A percentile compares a stretch with the other conserved stretches of the same genome.
phyloP scores from a whole-genome alignment of 345 rosid genomes.

The Turritis glabra region DNA sequence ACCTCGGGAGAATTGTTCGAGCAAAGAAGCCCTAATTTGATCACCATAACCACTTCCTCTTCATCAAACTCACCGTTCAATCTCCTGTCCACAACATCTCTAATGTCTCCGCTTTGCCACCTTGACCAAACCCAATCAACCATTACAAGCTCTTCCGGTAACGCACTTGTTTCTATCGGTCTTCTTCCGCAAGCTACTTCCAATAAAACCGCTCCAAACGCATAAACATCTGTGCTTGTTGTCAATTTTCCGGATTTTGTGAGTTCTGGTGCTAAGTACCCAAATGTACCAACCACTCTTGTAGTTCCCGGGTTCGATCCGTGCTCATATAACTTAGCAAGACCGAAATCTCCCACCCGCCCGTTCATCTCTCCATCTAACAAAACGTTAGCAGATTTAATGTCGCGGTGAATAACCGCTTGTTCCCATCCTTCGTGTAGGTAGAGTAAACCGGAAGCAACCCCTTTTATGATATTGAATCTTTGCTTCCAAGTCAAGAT shows the following conservation, averaged over 20 bases:
- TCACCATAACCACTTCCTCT: conserved; percentile 52
- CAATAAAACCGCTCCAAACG: conserved; percentile 82
- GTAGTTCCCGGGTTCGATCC: conserved; percentile 73
- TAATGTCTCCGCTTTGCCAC: conserved; percentile 64
- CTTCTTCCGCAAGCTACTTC: conserved; percentile 89
- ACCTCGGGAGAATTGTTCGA: conserved; percentile 59
- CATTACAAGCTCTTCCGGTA: conserved; percentile 84
- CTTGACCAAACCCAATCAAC: conserved; percentile 92
- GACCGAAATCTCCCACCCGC: conserved; percentile 84
- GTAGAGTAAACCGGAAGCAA: conserved; percentile 83
- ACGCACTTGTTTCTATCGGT: conserved; percentile 75
- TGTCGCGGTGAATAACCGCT: conserved; percentile 84
- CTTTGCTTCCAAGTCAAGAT: conserved; percentile 79
- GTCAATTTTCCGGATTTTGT: conserved; percentile 82
- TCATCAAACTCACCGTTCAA: conserved; percentile 63
- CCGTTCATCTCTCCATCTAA: conserved; percentile 77
- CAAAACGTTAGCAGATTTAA: conserved; percentile 85
- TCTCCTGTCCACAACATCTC: conserved; percentile 70
- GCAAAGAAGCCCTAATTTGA: conserved; percentile 81
- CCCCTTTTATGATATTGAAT: conserved; percentile 72
- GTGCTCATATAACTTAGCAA: conserved; percentile 81
- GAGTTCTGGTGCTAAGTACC: conserved; percentile 93
- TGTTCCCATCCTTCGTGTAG: conserved; percentile 96
- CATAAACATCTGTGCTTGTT: conserved; percentile 76
- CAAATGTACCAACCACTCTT: conserved; percentile 90